These are phyloP conservation scores for Penicillium roqueforti DNA, from an alignment of 495 filamentous ascomycete genomes.

Conservation along the genomic window DNA sequence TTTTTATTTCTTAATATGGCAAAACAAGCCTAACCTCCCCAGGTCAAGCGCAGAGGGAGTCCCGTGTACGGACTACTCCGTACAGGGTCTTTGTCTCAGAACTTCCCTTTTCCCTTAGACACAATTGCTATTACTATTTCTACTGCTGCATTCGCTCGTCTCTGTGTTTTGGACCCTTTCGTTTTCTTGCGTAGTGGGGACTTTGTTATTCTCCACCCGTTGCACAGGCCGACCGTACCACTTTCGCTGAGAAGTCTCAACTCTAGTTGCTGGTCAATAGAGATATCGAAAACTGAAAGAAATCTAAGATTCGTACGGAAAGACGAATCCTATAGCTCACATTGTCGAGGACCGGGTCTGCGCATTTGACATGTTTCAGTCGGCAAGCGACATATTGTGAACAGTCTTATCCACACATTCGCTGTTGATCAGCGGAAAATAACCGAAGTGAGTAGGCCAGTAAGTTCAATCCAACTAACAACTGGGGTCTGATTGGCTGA, in stretches of 20 bases:
- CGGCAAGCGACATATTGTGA: neutral
- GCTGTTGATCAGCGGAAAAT: neutral
- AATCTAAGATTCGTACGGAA: neutral
- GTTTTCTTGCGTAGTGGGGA: constrained; percentile 7
- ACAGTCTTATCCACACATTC: neutral
- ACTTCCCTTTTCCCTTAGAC: neutral
- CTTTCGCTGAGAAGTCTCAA: constrained; percentile 8
- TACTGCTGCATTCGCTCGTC: neutral
- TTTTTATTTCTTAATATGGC: neutral
- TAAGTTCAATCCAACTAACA: neutral
- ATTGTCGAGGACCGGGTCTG: neutral
- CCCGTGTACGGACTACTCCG: no score
- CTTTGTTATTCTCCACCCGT: constrained; percentile 34
- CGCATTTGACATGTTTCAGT: constrained; percentile 16
- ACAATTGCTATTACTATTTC: neutral
- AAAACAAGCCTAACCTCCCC: neutral
- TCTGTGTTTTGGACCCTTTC: constrained; percentile 4
- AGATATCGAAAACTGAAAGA: neutral
- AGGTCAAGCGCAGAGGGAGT: neutral
- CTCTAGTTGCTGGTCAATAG: constrained; percentile 4
- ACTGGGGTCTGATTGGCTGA: neutral
- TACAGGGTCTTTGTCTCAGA: constrained; percentile 1
- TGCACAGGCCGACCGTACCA: constrained; percentile 28
- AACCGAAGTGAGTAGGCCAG: neutral
- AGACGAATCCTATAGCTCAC: neutral